Evolutionary conservation across 306 rosid species (phyloP), one percentile per base, ranked within the genome.

Genomic region (Trichosanthes truncata): DNA sequence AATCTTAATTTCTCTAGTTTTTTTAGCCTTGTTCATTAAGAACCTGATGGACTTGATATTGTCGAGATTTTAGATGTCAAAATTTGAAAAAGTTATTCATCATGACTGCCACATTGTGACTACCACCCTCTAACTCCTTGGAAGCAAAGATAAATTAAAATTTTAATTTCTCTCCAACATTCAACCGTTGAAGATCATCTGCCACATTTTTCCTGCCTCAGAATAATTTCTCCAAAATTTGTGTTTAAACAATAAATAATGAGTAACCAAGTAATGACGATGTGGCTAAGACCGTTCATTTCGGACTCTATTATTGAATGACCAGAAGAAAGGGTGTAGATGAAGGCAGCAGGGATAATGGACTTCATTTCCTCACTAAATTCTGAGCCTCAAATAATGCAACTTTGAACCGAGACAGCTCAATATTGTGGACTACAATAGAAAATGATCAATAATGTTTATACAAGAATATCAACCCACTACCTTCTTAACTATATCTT

Each of bases 401-500:
- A 68, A 9, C 31, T 21, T 11, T 45, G 35, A 5, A 71, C 53
- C 18, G n/a, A 26, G 41, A 17, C 13, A 73, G 40, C 77, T 73
- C 41, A 25, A 45, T 73, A 2, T 17, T 29, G 11, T 25, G 4
- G 12, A 48, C 25, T 48, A 48, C 55, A 48, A 26, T 31, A 73
- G 55, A 73, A 48, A 15, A 26, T 73, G 60, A 73, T 73, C 41
- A 25, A 48, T 7, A 25, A 73, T 73, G 60, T 73, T 73, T 73
- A 48, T 73, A 73, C 77, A 73, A 73, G 77, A 73, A 73, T 73
- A 73, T 87, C 74, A 79, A 83, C 79, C 78, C 62, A 84, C 76
- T 81, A 79, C 53, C 75, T 76, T 62, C 85, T 84, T 75, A 81
- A 79, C 87, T 78, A 80, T 49, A 78, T 83, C 78, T 72, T 61